phyloP scores from a whole-genome alignment of 2,329 filamentous ascomycete genomes.

The Aspergillus phoenicis region DNA sequence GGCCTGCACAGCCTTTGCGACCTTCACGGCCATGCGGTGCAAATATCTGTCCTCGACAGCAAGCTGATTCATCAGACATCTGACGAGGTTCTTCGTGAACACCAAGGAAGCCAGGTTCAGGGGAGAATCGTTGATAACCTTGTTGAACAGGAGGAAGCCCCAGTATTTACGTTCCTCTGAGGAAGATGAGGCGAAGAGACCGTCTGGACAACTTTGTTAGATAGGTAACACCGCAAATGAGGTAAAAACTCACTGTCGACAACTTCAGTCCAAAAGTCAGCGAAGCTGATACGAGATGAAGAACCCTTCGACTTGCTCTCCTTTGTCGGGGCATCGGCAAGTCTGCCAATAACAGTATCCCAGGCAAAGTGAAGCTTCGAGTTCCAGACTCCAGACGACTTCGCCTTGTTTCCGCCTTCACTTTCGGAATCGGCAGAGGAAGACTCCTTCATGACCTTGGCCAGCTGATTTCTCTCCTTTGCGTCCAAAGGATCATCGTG shows the following conservation, averaged over 20 bases:
- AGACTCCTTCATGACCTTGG: conserved; percentile 75
- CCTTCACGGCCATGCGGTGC: conserved; percentile 75
- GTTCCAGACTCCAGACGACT: conserved; percentile 70
- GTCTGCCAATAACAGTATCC: conserved; percentile 68
- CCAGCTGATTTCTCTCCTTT: conserved; percentile 68
- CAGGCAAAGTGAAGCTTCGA: conserved; percentile 85
- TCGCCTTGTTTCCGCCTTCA: conserved; percentile 31
- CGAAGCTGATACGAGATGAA: conserved; percentile 56
- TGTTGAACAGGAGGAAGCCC: conserved; percentile 84
- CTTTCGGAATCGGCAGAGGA: conserved; percentile 34
- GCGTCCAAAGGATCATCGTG: conserved; percentile 70
- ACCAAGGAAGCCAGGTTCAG: conserved; percentile 58
- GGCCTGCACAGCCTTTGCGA: conserved; percentile 70
- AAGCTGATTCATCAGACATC: conserved; percentile 80
- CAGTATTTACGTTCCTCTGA: conserved; percentile 89
- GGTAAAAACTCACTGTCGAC: conserved; percentile 73
- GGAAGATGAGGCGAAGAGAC: conserved; percentile 77
- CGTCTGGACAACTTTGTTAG: conserved; percentile 58
- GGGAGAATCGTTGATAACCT: conserved; percentile 63
- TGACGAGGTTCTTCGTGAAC: conserved; percentile 82
- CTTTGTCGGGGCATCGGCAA: conserved; percentile 37
- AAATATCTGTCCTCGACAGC: conserved; percentile 76
- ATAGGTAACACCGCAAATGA: not conserved
- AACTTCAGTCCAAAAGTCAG: conserved; percentile 80
- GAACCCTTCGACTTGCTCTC: conserved; percentile 35